Conservation (phyloP, 2,329 filamentous ascomycete genomes). For the Bipolaris oryzae region DNA sequence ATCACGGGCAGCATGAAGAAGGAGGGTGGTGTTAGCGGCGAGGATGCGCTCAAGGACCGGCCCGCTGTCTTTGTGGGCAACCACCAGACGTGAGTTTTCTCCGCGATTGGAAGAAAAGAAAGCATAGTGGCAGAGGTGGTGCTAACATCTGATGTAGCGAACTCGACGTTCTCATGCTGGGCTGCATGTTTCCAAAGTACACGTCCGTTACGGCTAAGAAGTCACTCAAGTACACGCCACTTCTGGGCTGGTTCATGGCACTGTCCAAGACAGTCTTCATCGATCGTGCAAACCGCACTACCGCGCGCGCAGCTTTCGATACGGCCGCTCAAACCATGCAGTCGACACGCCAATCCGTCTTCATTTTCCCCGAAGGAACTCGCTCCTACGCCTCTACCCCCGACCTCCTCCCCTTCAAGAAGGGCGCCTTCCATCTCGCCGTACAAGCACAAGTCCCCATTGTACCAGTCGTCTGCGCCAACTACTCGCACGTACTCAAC, state of each 20-base stretch:
- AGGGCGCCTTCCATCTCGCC: slow-evolving; percentile 95
- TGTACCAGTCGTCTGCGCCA: slow-evolving; percentile 72
- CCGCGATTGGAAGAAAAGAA: background rate
- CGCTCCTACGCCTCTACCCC: slow-evolving; percentile 86
- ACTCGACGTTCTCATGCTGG: slow-evolving; percentile 91
- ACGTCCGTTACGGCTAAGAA: slow-evolving; percentile 94
- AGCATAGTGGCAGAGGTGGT: background rate
- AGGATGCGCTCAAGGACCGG: slow-evolving; percentile 52
- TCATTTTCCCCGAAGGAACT: slow-evolving; percentile 91
- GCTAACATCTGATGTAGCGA: slow-evolving; percentile 57
- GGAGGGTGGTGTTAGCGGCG: slow-evolving; percentile 38
- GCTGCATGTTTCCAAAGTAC: slow-evolving; percentile 85
- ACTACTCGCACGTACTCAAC: slow-evolving; percentile 57
- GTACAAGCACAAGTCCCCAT: slow-evolving; percentile 93
- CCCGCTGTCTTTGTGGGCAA: slow-evolving; percentile 93
- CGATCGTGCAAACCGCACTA: slow-evolving; percentile 82
- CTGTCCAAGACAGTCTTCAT: slow-evolving; percentile 93
- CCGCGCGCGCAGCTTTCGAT: slow-evolving; percentile 83
- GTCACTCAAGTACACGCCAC: slow-evolving; percentile 75
- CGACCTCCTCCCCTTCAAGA: slow-evolving; percentile 92
- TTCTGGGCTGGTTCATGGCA: slow-evolving; percentile 91
- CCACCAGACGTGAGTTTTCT: slow-evolving; percentile 72
- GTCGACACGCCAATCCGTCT: slow-evolving; percentile 69
- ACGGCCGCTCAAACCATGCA: slow-evolving; percentile 82
- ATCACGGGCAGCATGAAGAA: slow-evolving; percentile 57